A percentile compares a stretch with the other conserved stretches of the same genome.
phyloP scores from a whole-genome alignment of 352 stramenopile species.

The Plasmopara viticola region DNA sequence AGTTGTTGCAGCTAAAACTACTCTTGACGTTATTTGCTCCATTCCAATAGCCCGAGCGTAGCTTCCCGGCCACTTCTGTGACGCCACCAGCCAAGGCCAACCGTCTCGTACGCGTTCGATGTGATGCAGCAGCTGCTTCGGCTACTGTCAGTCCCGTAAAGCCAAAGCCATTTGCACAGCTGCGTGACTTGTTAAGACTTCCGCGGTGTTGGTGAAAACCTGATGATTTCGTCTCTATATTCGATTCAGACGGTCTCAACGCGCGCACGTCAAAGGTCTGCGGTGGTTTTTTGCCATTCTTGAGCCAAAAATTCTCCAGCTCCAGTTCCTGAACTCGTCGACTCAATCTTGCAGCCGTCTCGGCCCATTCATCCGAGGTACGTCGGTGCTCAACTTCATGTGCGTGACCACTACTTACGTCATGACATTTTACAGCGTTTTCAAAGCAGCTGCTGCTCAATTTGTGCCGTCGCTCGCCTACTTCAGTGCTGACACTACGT shows the following conservation, averaged over 20 bases:
- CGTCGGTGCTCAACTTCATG: constrained; percentile 11
- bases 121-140: constrained; percentile 56
- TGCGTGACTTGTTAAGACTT: constrained; percentile 52
- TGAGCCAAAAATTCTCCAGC: constrained; percentile 51
- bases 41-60: constrained; percentile 69
- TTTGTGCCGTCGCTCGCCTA: constrained; percentile 8
- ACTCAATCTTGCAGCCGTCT: constrained; percentile 46
- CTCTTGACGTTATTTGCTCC: constrained; percentile 62
- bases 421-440: constrained; percentile 2
- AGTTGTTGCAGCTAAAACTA: constrained; percentile 80
- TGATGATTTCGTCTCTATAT: constrained; percentile 2
- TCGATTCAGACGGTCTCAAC: constrained; percentile 9
- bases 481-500: constrained; percentile 13
- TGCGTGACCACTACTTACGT: constrained; percentile 5
- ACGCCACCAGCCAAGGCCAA: constrained; percentile 15
- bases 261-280: constrained; percentile 34
- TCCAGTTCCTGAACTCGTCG: constrained; percentile 62
- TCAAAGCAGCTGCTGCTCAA: constrained; percentile 5
- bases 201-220: constrained; percentile 3
- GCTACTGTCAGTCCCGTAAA: constrained; percentile 52
- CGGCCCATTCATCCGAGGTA: constrained; percentile 39
- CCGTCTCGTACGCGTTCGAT: constrained; percentile 47
- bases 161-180: constrained; percentile 47
- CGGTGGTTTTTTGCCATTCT: constrained; percentile 25
- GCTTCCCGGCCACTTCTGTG: constrained; percentile 25